Conservation (phyloP, 371 early-diverging fungal species). For the Mortierella sp. region DNA sequence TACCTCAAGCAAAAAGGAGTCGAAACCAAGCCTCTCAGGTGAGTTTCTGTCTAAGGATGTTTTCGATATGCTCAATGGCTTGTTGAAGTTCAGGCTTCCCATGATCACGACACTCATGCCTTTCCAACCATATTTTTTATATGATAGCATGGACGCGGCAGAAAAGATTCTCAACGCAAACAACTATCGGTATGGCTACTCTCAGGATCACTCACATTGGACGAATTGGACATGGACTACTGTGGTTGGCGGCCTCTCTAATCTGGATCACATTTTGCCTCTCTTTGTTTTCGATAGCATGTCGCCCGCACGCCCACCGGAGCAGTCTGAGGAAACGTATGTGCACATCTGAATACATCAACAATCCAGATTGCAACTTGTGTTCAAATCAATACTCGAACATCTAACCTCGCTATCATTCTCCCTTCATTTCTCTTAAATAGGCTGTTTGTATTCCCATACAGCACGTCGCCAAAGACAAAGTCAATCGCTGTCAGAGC, state of each 20-base stretch:
- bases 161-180: constrained; percentile 10
- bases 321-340: constrained; percentile 37
- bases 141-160: constrained; percentile 1
- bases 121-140: neutral
- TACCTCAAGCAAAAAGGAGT: constrained; percentile 36
- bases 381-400: neutral
- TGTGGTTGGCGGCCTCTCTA: neutral
- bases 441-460: constrained; percentile 56
- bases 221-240: neutral
- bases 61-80: neutral
- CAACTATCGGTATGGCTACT: constrained; percentile 1
- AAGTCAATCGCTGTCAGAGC: constrained; percentile 61
- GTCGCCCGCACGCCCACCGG: constrained; percentile 3
- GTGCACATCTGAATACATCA: neutral
- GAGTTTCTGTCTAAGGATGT: neutral
- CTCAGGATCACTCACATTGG: neutral
- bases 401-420: neutral
- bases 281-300: constrained; percentile 6
- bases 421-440: neutral
- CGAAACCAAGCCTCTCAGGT: constrained; percentile 34
- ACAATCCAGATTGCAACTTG: neutral
- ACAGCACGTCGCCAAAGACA: constrained; percentile 28
- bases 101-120: neutral
- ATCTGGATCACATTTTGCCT: neutral
- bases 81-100: neutral